These are phyloP conservation scores for Myxozyma monticola DNA, from an alignment of 805 yeast genomes.

Conservation along the genomic window DNA sequence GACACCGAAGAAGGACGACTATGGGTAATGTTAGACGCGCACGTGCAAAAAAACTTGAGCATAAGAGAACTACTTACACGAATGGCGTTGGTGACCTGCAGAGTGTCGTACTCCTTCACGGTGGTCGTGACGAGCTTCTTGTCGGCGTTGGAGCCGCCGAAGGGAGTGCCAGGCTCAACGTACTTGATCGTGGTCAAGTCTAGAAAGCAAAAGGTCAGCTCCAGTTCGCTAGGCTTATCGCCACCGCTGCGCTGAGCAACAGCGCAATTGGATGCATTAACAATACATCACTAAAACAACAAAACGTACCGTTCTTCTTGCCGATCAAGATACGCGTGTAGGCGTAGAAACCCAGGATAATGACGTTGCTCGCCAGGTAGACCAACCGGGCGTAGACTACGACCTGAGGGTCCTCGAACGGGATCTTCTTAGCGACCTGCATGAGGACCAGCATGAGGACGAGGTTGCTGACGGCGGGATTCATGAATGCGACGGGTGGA, in stretches of 20 bases:
- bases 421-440: slow-evolving; percentile 87
- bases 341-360: slow-evolving; percentile 67
- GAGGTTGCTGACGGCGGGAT: slow-evolving; percentile 84
- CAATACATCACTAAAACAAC: not conserved
- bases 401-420: slow-evolving; percentile 79
- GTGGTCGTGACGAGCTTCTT: slow-evolving; percentile 82
- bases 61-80: slow-evolving; percentile 17
- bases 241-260: too few relatives aligned
- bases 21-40: not conserved
- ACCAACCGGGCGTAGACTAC: slow-evolving; percentile 72
- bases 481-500: slow-evolving; percentile 48
- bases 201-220: too few relatives aligned
- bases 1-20: slow-evolving; percentile 79
- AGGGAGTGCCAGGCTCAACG: slow-evolving; percentile 78
- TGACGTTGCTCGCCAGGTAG: slow-evolving; percentile 64
- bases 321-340: slow-evolving; percentile 60
- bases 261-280: too few relatives aligned
- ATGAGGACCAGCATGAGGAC: slow-evolving; percentile 92
- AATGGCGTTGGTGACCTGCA: slow-evolving; percentile 76
- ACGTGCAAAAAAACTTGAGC: not conserved
- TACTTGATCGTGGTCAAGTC: slow-evolving; percentile 87
- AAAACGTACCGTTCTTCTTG: slow-evolving; percentile 62
- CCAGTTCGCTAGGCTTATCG: too few relatives aligned
- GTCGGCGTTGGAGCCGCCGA: slow-evolving; percentile 76
- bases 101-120: slow-evolving; percentile 89